Base-by-base conservation (phyloP, 257 asterid species). In the Coffea canephora region DNA sequence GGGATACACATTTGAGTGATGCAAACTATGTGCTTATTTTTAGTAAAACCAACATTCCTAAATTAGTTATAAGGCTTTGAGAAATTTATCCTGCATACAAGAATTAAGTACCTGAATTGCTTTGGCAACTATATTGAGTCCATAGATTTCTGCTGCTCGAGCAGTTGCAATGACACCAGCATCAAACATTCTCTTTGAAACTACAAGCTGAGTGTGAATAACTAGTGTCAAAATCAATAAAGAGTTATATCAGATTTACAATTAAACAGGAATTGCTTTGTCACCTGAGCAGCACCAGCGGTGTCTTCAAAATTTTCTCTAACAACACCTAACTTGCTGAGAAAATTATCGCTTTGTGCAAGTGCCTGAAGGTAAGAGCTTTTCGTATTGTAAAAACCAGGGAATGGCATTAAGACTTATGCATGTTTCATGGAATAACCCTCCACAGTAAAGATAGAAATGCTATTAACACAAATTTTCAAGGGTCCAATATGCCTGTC, bases 61-160 rank as follows among this genome's bases (percentile, higher is more conserved):
- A 25, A n/a, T 64, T n/a, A 13, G 4, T 25, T 12, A 4, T n/a
- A 7, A 64, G 25, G 36, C 25, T n/a, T 19, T 64, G 1, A 34
- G 9, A 74, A 34, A 64, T 31, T n/a, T 75, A n/a, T 6, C 1
- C 48, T 34, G 5, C 3, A 13, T 43, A 69, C 21, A 39, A 41
- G 43, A 50, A 52, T 3, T 0, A 2, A 71, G 15, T 78, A 83
- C 86, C 81, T 83, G 86, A 41, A 83, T 83, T 61, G 43, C 57
- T 54, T 79, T 80, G 64, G 81, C 79, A 75, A 83, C 71, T 19
- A 83, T 54, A 79, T 83, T 70, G 39, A 83, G 81, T 72, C 83
- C 81, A 55, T 83, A 83, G 50, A 83, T 80, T 41, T 65, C 76
- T 71, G 86, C 86, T 23, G 86, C 86, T 79, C 86, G 86, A 83